Percentiles rank a stretch among this genome's conserved stretches.
Conservation (phyloP, 805 yeast species). For the Komagataella pseudopastoris region DNA sequence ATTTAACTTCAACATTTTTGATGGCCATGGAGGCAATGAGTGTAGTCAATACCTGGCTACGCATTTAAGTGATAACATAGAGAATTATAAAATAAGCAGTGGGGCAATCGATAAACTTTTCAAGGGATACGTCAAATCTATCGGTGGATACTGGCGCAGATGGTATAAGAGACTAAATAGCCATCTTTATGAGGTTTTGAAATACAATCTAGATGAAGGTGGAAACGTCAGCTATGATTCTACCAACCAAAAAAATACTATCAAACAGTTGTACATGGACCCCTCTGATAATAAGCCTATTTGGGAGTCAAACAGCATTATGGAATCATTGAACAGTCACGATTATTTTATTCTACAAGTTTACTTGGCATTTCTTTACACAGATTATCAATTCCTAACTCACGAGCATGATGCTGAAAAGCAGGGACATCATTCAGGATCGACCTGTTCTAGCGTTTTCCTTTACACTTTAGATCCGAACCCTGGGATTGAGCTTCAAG, state of each 20-base stretch:
- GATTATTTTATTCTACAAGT: constrained; percentile 53
- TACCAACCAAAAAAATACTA: neutral
- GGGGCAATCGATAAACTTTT: constrained; percentile 26
- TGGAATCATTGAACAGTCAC: constrained; percentile 8
- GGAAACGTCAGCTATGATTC: no score
- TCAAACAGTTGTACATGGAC: neutral
- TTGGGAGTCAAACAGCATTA: neutral
- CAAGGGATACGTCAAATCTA: constrained; percentile 36
- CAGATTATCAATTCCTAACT: constrained; percentile 48
- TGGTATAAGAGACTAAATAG: constrained; percentile 35
- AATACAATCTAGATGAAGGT: constrained; percentile 4
- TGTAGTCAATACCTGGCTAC: constrained; percentile 50
- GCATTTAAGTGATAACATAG: constrained; percentile 41
- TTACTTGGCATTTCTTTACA: constrained; percentile 47
- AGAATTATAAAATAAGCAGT: constrained; percentile 23
- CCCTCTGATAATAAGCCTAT: neutral
- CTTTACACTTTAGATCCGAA: constrained; percentile 18
- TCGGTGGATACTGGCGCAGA: constrained; percentile 82
- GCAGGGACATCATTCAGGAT: constrained; percentile 16
- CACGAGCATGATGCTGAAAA: constrained; percentile 13
- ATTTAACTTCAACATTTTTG: constrained; percentile 69
- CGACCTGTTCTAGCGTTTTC: constrained; percentile 21
- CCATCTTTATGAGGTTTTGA: constrained; percentile 11
- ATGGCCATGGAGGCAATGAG: constrained; percentile 88
- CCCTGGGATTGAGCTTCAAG: constrained; percentile 9